Percentiles rank a stretch among this genome's conserved stretches.
Conservation (phyloP, 163 green algal genomes). For the Coccomyxa subellipsoidea region DNA sequence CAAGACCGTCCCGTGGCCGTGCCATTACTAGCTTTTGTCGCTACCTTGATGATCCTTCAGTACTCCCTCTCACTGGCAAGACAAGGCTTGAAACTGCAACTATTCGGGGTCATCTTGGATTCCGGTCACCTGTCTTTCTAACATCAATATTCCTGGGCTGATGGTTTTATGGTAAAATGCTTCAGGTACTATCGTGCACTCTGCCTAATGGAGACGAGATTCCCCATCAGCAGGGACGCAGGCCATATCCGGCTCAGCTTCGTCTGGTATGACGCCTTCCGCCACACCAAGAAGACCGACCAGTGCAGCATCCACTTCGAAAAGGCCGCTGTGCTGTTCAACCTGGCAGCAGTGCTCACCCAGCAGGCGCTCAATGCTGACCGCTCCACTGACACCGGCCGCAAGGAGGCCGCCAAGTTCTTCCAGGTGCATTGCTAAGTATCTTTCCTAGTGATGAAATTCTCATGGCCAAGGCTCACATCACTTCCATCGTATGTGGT, state of each 20-base stretch:
- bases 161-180: not conserved
- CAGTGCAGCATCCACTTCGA: slow-evolving; percentile 87
- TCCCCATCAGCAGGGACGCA: slow-evolving; percentile 79
- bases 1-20: no score
- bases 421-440: slow-evolving; percentile 72
- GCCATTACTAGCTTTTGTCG: no score
- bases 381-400: slow-evolving; percentile 59
- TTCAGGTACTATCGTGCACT: slow-evolving; percentile 84
- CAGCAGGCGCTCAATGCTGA: slow-evolving; percentile 78
- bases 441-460: no score
- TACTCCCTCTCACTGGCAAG: no score
- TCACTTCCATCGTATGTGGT: no score
- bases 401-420: slow-evolving; percentile 72
- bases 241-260: slow-evolving; percentile 80
- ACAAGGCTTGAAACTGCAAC: no score
- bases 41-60: no score
- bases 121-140: no score
- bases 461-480: no score
- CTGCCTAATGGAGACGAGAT: slow-evolving; percentile 81
- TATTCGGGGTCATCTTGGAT: no score
- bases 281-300: slow-evolving; percentile 41
- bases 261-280: slow-evolving; percentile 76
- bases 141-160: not conserved
- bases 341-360: slow-evolving; percentile 75
- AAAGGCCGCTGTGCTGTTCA: slow-evolving; percentile 91